These are phyloP conservation scores for Zymoseptoria pseudotritici DNA, from an alignment of 2,329 filamentous ascomycete genomes.

Conservation along the genomic window DNA sequence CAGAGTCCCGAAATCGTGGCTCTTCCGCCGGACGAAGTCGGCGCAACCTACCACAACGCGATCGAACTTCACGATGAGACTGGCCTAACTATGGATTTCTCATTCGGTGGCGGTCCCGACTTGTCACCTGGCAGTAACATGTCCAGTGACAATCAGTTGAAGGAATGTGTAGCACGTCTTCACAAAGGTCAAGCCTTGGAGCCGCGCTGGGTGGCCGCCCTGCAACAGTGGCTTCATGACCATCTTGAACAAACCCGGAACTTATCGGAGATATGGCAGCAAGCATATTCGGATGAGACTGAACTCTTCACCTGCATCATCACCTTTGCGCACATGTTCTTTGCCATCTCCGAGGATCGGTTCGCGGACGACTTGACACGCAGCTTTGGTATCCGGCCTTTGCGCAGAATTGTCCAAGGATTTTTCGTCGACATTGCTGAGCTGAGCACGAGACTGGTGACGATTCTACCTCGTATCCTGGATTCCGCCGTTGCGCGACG, in stretches of 20 bases:
- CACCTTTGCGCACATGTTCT: not conserved
- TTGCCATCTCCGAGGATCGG: not conserved
- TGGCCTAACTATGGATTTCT: constrained; percentile 5
- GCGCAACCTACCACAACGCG: constrained; percentile 30
- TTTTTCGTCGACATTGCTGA: constrained; percentile 12
- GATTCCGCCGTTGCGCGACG: constrained; percentile 14
- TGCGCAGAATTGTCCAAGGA: not conserved
- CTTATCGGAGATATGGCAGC: constrained; percentile 7
- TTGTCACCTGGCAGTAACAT: not conserved
- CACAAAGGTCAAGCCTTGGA: not conserved
- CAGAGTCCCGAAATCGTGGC: constrained; percentile 21
- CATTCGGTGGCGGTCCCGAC: constrained; percentile 13
- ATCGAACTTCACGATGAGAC: constrained; percentile 33
- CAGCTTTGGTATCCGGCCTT: not conserved
- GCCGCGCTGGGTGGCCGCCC: not conserved
- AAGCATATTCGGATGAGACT: constrained; percentile 12
- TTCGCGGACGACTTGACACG: not conserved
- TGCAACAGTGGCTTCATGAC: constrained; percentile 10
- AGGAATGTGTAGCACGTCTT: not conserved
- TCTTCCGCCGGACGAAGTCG: constrained; percentile 34
- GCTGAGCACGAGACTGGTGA: constrained; percentile 14
- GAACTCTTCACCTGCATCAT: constrained; percentile 15
- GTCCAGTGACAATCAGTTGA: constrained; percentile 7
- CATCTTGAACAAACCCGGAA: constrained; percentile 19
- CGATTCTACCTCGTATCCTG: constrained; percentile 13